Conservation (phyloP, 106 monocot species). For the Agapanthus africanus region DNA sequence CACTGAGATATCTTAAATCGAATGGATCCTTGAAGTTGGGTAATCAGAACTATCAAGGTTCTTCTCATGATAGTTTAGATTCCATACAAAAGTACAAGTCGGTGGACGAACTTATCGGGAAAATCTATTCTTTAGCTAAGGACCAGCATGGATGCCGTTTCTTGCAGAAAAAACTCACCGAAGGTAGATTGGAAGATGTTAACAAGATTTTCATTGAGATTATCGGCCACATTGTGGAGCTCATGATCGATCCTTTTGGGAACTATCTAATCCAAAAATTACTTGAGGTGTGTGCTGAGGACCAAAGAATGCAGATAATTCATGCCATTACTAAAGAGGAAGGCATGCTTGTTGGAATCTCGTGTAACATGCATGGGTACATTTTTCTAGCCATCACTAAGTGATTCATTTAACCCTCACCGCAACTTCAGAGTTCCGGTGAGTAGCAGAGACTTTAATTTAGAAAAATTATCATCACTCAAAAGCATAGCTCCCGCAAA, state of each 20-base stretch:
- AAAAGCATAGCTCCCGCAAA: not conserved
- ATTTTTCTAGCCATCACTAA: not conserved
- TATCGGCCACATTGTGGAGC: conserved; percentile 44
- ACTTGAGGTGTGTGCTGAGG: conserved; percentile 41
- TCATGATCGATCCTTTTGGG: conserved; percentile 56
- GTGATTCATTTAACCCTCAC: not conserved
- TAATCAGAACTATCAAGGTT: conserved; percentile 6
- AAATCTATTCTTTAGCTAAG: conserved; percentile 41
- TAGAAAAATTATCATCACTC: no score
- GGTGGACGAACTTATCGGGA: conserved; percentile 25
- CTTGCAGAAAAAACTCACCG: conserved; percentile 37
- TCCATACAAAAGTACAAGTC: conserved; percentile 17
- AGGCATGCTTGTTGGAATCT: conserved; percentile 30
- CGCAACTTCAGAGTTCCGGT: not conserved
- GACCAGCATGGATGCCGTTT: conserved; percentile 49
- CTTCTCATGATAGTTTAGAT: conserved; percentile 3
- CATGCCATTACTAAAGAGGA: conserved; percentile 25
- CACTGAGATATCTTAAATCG: conserved; percentile 7
- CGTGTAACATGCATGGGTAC: conserved; percentile 70
- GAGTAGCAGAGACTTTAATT: not conserved
- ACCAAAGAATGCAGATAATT: conserved; percentile 38
- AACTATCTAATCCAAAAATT: conserved; percentile 59
- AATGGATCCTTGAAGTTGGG: no score
- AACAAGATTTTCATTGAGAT: conserved; percentile 50
- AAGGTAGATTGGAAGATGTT: conserved; percentile 35